Percentiles rank a stretch among this genome's conserved stretches.
Conservation (phyloP, 345 rosid genomes). For the Schrenkiella parvula region DNA sequence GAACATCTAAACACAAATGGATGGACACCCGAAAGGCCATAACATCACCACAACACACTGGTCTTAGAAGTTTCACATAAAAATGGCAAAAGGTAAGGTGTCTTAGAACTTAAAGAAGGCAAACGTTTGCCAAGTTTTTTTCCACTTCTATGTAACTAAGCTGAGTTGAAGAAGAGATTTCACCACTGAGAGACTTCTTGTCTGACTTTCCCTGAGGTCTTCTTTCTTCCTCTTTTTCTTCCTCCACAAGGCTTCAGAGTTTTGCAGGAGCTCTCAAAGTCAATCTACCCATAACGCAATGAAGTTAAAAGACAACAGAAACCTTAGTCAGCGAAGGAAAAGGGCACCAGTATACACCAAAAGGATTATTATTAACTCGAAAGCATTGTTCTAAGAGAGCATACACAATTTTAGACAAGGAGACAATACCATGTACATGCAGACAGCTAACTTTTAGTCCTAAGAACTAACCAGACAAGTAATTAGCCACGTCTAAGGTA, state of each 20-base stretch:
- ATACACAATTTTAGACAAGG: slow-evolving; percentile 9
- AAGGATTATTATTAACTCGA: background rate
- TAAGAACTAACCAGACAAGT: background rate
- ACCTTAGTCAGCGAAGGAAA: slow-evolving; percentile 20
- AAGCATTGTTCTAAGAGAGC: background rate
- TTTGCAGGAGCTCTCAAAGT: slow-evolving; percentile 22
- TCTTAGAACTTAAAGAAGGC: slow-evolving; percentile 28
- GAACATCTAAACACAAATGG: slow-evolving; percentile 30
- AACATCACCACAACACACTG: slow-evolving; percentile 31
- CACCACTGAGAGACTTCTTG: slow-evolving; percentile 22
- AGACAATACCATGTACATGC: background rate
- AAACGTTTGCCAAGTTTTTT: slow-evolving; percentile 33
- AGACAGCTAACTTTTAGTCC: background rate
- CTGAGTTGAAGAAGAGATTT: slow-evolving; percentile 30
- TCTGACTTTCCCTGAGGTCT: slow-evolving; percentile 13
- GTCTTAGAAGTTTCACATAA: slow-evolving; percentile 34
- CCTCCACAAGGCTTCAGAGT: slow-evolving; percentile 13
- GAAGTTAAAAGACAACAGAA: slow-evolving; percentile 14
- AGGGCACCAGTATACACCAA: background rate
- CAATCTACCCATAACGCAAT: slow-evolving; percentile 23
- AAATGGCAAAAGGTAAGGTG: slow-evolving; percentile 20
- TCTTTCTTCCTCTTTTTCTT: slow-evolving; percentile 20
- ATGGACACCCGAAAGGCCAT: slow-evolving; percentile 26
- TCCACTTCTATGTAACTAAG: slow-evolving; percentile 27
- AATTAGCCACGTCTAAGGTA: background rate